These are phyloP conservation scores for Echium plantagineum DNA, from an alignment of 257 asterid genomes.

Conservation along the genomic window DNA sequence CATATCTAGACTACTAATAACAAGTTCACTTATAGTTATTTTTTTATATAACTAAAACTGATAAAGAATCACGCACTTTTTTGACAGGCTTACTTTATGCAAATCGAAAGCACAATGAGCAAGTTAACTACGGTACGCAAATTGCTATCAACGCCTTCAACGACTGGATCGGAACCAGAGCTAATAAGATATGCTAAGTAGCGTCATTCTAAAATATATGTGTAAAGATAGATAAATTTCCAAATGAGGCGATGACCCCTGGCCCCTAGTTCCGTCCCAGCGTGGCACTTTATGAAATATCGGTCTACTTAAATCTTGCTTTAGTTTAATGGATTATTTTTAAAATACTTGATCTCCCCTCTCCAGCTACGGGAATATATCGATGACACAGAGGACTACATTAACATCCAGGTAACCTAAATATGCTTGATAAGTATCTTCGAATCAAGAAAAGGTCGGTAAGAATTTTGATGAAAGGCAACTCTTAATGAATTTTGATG, in stretches of 20 bases:
- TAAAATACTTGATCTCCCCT: neutral
- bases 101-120: slow-evolving; percentile 86
- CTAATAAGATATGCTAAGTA: too few relatives aligned
- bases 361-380: slow-evolving; percentile 81
- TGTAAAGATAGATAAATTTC: too few relatives aligned
- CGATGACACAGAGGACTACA: slow-evolving; percentile 91
- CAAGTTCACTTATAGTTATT: neutral
- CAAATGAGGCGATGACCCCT: too few relatives aligned
- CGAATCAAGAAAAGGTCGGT: neutral
- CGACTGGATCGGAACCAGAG: too few relatives aligned
- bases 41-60: neutral
- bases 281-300: too few relatives aligned
- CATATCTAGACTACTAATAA: neutral
- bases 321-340: slow-evolving; percentile 1
- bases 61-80: neutral
- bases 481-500: neutral
- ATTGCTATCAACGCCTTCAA: too few relatives aligned
- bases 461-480: neutral
- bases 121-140: slow-evolving; percentile 56
- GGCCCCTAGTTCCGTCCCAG: too few relatives aligned
- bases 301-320: neutral
- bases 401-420: slow-evolving; percentile 71
- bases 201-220: too few relatives aligned
- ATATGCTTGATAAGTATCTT: neutral
- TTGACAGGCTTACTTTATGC: slow-evolving; percentile 81